These are phyloP conservation scores for Diaporthe vexans DNA, from an alignment of 2,329 filamentous ascomycete species.

Conservation along the genomic window DNA sequence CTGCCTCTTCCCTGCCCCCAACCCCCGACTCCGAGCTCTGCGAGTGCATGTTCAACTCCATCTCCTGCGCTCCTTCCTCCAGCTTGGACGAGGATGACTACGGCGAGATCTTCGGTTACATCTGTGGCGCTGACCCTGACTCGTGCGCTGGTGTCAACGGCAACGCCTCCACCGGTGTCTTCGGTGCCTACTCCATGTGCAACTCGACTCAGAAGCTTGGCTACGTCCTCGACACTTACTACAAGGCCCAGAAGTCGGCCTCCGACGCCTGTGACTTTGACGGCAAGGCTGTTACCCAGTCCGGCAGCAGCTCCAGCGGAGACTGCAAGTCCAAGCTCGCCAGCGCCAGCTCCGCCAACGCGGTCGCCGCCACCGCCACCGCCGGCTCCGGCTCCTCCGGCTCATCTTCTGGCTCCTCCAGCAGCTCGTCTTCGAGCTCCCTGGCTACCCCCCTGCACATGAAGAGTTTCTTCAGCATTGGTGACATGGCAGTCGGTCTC, in stretches of 20 bases:
- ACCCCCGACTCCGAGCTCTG: slow-evolving; percentile 84
- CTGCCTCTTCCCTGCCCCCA: slow-evolving; percentile 81
- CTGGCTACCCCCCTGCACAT: slow-evolving; percentile 54
- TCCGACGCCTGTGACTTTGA: slow-evolving; percentile 78
- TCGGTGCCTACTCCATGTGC: slow-evolving; percentile 87
- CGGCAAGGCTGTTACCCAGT: slow-evolving; percentile 67
- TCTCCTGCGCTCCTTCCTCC: slow-evolving; percentile 77
- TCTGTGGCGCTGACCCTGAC: slow-evolving; percentile 71
- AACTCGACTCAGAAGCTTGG: slow-evolving; percentile 77
- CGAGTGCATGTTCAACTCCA: slow-evolving; percentile 83
- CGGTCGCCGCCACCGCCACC: slow-evolving; percentile 62
- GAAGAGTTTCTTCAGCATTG: slow-evolving; percentile 58
- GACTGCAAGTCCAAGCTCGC: slow-evolving; percentile 72
- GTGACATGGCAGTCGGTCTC: slow-evolving; percentile 62
- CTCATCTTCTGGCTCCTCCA: slow-evolving; percentile 45
- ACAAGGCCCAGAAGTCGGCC: slow-evolving; percentile 67
- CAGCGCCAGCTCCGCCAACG: slow-evolving; percentile 72
- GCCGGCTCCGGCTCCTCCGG: slow-evolving; percentile 50
- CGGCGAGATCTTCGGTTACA: slow-evolving; percentile 78
- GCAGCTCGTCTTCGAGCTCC: slow-evolving; percentile 51
- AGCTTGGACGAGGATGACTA: slow-evolving; percentile 71
- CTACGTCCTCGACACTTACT: slow-evolving; percentile 82
- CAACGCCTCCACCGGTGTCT: slow-evolving; percentile 77
- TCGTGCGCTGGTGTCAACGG: slow-evolving; percentile 77
- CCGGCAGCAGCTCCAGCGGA: slow-evolving; percentile 58